A percentile compares a stretch with the other conserved stretches of the same genome.
Evolutionary conservation across 2,329 filamentous ascomycete genomes (phyloP).

Genomic region (Leptosphaerulina australis): DNA sequence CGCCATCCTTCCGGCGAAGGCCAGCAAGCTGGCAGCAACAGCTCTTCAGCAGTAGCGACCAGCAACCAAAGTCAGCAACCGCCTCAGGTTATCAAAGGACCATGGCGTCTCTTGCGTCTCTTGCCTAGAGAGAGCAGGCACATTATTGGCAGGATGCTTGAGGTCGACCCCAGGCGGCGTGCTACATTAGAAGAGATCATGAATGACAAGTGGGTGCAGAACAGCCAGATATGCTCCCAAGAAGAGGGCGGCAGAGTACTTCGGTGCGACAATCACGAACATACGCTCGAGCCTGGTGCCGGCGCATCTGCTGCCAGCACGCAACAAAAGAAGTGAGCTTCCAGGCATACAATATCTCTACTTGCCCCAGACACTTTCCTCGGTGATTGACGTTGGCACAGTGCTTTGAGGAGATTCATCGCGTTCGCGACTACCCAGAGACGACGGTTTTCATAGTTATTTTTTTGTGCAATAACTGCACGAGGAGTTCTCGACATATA

Average conservation of each 20-base stretch:
- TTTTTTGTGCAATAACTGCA: slow-evolving; percentile 4
- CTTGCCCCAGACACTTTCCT: neutral
- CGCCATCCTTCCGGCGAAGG: slow-evolving; percentile 44
- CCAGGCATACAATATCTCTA: neutral
- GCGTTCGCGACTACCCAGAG: slow-evolving; percentile 6
- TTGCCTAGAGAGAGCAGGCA: slow-evolving; percentile 87
- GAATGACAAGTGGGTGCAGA: slow-evolving; percentile 86
- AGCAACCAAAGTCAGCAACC: slow-evolving; percentile 58
- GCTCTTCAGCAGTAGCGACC: slow-evolving; percentile 26
- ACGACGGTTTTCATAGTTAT: slow-evolving; percentile 7
- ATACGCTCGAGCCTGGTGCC: slow-evolving; percentile 75
- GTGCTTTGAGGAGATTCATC: slow-evolving; percentile 8
- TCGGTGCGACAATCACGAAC: slow-evolving; percentile 76
- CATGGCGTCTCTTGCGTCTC: slow-evolving; percentile 85
- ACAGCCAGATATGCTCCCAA: slow-evolving; percentile 81
- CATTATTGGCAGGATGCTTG: slow-evolving; percentile 91
- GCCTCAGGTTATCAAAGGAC: slow-evolving; percentile 77
- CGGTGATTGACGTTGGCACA: slow-evolving; percentile 14
- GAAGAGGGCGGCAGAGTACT: slow-evolving; percentile 75
- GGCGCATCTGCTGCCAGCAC: slow-evolving; percentile 41
- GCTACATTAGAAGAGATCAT: slow-evolving; percentile 87
- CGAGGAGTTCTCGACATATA: slow-evolving; percentile 9
- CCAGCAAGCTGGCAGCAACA: slow-evolving; percentile 21
- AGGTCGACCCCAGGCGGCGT: slow-evolving; percentile 80
- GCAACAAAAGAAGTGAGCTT: slow-evolving; percentile 44